Evolutionary conservation across 225 moss, liverwort and hornwort genomes (phyloP), one percentile per base, ranked within the genome.

Genomic region (Anthoceros angustus): DNA sequence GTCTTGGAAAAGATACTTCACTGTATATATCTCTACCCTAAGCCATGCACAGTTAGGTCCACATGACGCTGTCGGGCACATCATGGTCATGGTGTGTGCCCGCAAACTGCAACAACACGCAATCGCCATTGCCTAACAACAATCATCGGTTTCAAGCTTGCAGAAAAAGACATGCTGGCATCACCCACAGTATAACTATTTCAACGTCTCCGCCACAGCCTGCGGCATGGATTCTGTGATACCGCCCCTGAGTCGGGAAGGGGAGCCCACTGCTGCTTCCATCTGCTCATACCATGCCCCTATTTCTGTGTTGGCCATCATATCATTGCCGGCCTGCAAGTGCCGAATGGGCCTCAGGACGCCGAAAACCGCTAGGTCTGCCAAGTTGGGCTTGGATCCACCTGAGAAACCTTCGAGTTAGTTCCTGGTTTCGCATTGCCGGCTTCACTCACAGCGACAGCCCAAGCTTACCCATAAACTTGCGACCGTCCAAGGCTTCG

Each of bases 341-440:
- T 83, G 64, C 62, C 92, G 80, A 62, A 92, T 92, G 25, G 98
- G 92, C 72, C 86, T 80, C 66, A 98, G 83, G 63, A 92, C 92
- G 42, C 98, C 98, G 80, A 98, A 98, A 42, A 87, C 92, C 64
- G 92, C 89, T 66, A 92, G 79, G 75, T 92, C 92, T 80, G 98
- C 92, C 73, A 98, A 45, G 68, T 89, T 98, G 65, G 98, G 98
- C 71, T 89, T 86, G 20, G 81, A 75, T 39, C 92, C 98, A 60
- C 95, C 95, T 98, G 74, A 64, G 41, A 16, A 46, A 65, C 40
- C 55, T 69, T 5, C 25, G 10, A 48, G 16, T 6, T 16, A 46
- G 10, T 10, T 21, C 24, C 5, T 7, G 26, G 49, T 26, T 24
- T 0, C 25, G 43, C 18, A 23, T 25, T 25, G 42, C 21, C 21